Conservation (phyloP, 2,329 filamentous ascomycete species). For the Fusarium concolor region DNA sequence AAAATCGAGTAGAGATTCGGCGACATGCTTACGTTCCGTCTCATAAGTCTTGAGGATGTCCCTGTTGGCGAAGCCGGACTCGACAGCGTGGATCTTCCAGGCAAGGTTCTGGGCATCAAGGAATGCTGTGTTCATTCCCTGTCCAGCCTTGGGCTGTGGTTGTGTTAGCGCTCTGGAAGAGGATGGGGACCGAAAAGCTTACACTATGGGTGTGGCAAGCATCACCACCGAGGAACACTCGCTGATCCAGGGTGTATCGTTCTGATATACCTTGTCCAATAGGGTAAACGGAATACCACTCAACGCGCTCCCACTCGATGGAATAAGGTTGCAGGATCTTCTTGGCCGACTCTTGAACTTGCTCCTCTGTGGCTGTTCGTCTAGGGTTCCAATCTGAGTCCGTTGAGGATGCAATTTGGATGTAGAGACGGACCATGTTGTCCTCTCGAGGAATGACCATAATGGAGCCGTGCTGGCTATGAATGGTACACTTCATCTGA, state of each 20-base stretch:
- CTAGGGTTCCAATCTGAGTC: slow-evolving; percentile 71
- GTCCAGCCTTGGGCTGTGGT: slow-evolving; percentile 77
- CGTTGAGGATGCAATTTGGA: slow-evolving; percentile 73
- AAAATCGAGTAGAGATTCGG: slow-evolving; percentile 85
- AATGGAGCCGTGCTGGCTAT: slow-evolving; percentile 78
- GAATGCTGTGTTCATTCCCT: slow-evolving; percentile 85
- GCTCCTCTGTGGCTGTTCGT: slow-evolving; percentile 70
- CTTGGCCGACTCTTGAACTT: slow-evolving; percentile 74
- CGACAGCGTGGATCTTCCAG: slow-evolving; percentile 96
- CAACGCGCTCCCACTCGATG: slow-evolving; percentile 74
- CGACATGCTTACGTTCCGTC: slow-evolving; percentile 83
- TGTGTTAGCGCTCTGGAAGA: slow-evolving; percentile 32
- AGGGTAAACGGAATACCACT: slow-evolving; percentile 82
- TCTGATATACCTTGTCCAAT: slow-evolving; percentile 80
- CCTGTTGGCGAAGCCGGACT: slow-evolving; percentile 81
- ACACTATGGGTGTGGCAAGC: slow-evolving; percentile 84
- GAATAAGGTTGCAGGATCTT: slow-evolving; percentile 74
- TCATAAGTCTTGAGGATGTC: slow-evolving; percentile 87
- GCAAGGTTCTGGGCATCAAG: slow-evolving; percentile 88
- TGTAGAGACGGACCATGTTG: slow-evolving; percentile 76
- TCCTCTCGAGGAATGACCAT: slow-evolving; percentile 82
- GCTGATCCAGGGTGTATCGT: slow-evolving; percentile 73
- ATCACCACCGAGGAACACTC: slow-evolving; percentile 81
- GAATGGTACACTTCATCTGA: slow-evolving; percentile 80
- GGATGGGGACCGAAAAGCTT: slow-evolving; percentile 56